Conservation (phyloP, 228 moss, liverwort and hornwort genomes). For the Sphagnum fallax region DNA sequence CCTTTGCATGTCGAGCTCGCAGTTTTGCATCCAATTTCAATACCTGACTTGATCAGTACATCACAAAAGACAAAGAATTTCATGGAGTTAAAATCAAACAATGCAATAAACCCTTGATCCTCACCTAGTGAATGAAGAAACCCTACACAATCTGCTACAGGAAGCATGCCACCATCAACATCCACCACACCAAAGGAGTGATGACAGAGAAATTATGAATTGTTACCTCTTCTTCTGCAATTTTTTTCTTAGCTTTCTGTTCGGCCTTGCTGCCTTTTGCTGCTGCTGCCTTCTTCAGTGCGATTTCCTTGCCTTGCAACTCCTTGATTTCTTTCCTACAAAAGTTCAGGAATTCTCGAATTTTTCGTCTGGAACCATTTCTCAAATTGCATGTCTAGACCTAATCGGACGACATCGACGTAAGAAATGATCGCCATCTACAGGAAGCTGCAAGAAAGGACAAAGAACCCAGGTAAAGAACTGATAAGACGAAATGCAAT, state of each 20-base stretch:
- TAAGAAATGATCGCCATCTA: background rate
- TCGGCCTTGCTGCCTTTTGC: conserved; percentile 99
- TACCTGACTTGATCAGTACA: conserved; percentile 23
- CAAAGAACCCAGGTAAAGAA: background rate
- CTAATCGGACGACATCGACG: background rate
- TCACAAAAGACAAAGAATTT: too few species aligned
- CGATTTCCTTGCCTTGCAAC: conserved; percentile 87
- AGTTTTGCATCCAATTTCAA: conserved; percentile 69
- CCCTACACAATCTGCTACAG: too few species aligned
- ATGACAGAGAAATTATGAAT: too few species aligned
- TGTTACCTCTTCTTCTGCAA: conserved; percentile 80
- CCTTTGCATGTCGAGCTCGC: conserved; percentile 85
- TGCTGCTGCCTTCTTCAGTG: conserved; percentile 85
- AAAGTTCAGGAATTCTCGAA: background rate
- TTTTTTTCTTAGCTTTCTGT: conserved; percentile 95
- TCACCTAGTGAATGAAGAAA: too few species aligned
- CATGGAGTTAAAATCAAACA: too few species aligned
- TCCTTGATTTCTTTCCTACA: conserved; percentile 95
- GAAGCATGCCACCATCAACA: too few species aligned
- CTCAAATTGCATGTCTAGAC: conserved; percentile 3
- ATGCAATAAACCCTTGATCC: too few species aligned
- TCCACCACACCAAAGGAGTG: too few species aligned
- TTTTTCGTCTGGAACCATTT: background rate
- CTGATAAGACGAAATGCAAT: background rate
- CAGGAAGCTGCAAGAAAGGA: background rate